Conservation (phyloP, 495 filamentous ascomycete genomes). For the Apiosordaria backusii region DNA sequence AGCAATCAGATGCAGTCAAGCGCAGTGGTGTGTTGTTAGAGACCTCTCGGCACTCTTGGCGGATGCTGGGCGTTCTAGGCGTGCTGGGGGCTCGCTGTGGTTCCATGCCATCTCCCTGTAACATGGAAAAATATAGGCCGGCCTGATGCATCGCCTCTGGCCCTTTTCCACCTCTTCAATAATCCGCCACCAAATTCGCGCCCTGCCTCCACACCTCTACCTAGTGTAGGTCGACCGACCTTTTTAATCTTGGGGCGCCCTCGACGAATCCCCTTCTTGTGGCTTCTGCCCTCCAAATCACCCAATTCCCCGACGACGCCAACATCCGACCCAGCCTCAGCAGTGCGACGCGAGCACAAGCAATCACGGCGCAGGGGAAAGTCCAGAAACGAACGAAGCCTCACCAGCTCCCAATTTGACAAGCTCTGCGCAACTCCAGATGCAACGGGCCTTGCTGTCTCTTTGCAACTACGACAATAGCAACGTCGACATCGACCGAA, state of each 20-base stretch:
- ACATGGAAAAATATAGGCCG: not conserved
- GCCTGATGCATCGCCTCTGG: slow-evolving; percentile 1
- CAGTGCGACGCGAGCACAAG: not conserved
- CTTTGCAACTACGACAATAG: not conserved
- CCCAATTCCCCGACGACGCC: not conserved
- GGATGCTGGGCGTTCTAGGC: not conserved
- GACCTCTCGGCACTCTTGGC: slow-evolving; percentile 7
- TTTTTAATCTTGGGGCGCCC: not conserved
- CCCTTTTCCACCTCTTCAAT: not conserved
- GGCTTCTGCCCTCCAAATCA: not conserved
- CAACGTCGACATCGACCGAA: not conserved
- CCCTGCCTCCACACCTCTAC: not conserved
- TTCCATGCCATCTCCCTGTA: slow-evolving; percentile 3
- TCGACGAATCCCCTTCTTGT: not conserved
- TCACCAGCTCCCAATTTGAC: not conserved
- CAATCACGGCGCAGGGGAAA: not conserved
- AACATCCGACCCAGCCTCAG: not conserved
- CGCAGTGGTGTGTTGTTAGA: slow-evolving; percentile 5
- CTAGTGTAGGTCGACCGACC: too few species aligned
- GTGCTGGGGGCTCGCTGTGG: not conserved
- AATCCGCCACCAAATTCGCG: slow-evolving; percentile 5
- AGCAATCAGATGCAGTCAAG: slow-evolving; percentile 3
- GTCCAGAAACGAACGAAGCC: not conserved
- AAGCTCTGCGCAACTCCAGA: not conserved
- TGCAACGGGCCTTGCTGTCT: slow-evolving; percentile 3